Evolutionary conservation across 495 filamentous ascomycete genomes (phyloP).

Genomic region (Articulospora tetracladia): DNA sequence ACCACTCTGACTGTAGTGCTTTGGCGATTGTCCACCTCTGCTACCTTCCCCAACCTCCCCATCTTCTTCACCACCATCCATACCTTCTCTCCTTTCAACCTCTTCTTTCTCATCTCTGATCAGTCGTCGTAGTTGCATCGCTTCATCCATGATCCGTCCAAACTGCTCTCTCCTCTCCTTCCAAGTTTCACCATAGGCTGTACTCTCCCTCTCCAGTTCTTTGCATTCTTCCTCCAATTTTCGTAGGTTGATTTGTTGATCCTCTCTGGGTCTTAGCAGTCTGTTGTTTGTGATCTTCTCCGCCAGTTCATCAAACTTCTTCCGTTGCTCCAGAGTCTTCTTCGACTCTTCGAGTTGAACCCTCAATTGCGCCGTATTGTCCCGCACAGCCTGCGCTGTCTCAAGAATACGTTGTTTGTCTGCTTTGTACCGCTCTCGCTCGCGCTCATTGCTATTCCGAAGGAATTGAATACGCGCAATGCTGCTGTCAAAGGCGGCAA

Average conservation of each 20-base stretch:
- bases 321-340: conserved; percentile 68
- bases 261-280: conserved; percentile 73
- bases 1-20: conserved; percentile 42
- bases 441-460: conserved; percentile 72
- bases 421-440: conserved; percentile 80
- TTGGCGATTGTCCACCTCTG: conserved; percentile 43
- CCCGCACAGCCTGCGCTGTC: conserved; percentile 71
- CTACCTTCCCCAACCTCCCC: conserved; percentile 46
- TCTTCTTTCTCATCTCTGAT: conserved; percentile 98
- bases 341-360: conserved; percentile 72
- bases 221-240: conserved; percentile 85
- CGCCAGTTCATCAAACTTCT: conserved; percentile 79
- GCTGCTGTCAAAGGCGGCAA: conserved; percentile 82
- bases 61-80: conserved; percentile 74
- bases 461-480: conserved; percentile 88
- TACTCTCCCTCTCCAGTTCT: conserved; percentile 79
- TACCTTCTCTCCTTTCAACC: conserved; percentile 67
- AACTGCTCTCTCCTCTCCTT: conserved; percentile 83
- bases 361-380: conserved; percentile 69
- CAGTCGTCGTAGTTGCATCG: conserved; percentile 74
- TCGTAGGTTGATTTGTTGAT: conserved; percentile 71
- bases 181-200: conserved; percentile 81
- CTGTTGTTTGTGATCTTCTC: conserved; percentile 85
- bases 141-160: conserved; percentile 85
- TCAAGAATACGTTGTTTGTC: conserved; percentile 73